A percentile compares a stretch with the other conserved stretches of the same genome.
phyloP scores from a whole-genome alignment of 2,329 filamentous ascomycete species.

The Plectosphaerella cucumerina region DNA sequence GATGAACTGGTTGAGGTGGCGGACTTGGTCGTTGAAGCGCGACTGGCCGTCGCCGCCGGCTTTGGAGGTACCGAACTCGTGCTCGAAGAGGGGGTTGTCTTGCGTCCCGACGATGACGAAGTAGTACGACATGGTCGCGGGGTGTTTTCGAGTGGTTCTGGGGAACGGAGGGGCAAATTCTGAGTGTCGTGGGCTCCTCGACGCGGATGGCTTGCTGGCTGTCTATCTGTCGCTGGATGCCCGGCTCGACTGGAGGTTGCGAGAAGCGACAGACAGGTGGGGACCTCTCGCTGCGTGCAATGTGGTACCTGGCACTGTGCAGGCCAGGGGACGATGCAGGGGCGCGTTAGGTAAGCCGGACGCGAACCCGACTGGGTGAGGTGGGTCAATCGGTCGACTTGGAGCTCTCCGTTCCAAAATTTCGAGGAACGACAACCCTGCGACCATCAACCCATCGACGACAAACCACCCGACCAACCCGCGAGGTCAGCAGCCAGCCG shows the following conservation, averaged over 20 bases:
- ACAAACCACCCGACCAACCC: not conserved
- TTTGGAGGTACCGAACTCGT: slow-evolving; percentile 96
- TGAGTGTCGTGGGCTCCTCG: too few species aligned
- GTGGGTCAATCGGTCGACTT: not conserved
- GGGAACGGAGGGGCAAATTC: too few species aligned
- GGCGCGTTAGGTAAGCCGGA: too few species aligned
- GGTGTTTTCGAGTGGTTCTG: not conserved
- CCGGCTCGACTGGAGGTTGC: too few species aligned
- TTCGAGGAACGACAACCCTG: not conserved
- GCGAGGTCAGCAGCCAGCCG: not conserved
- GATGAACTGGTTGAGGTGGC: slow-evolving; percentile 96
- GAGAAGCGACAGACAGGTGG: too few species aligned
- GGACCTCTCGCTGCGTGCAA: too few species aligned
- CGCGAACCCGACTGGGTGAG: not conserved
- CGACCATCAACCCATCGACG: not conserved
- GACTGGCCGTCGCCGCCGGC: slow-evolving; percentile 89
- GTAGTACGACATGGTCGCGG: slow-evolving; percentile 84
- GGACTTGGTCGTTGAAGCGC: slow-evolving; percentile 81
- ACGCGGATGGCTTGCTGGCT: too few species aligned
- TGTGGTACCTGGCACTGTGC: too few species aligned
- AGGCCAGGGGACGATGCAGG: too few species aligned
- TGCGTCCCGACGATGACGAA: slow-evolving; percentile 94
- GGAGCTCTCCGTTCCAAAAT: not conserved
- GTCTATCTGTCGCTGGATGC: too few species aligned
- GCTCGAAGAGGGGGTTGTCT: slow-evolving; percentile 93